phyloP scores from a whole-genome alignment of 1,284 basidiomycete genomes.

The Trichosporon faecale region DNA sequence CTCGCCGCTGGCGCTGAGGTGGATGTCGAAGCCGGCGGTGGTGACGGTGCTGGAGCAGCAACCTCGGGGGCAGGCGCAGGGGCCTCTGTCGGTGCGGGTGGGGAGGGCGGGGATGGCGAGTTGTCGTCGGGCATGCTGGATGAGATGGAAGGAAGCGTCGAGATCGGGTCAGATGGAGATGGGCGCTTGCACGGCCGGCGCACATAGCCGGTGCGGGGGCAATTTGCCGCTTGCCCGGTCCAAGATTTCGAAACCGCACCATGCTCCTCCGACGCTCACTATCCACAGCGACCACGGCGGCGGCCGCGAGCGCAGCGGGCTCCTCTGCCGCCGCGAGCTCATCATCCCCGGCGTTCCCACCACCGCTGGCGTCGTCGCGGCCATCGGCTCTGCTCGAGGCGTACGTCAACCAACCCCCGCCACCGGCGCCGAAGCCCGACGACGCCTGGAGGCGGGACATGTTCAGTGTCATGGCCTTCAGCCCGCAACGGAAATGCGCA shows the following conservation, averaged over 20 bases:
- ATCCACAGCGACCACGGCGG: not conserved
- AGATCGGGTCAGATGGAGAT: not conserved
- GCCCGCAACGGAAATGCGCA: not conserved
- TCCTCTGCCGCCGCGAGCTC: not conserved
- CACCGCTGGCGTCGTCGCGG: not conserved
- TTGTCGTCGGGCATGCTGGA: slow-evolving; percentile 40
- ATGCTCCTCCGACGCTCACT: not conserved
- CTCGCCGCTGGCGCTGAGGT: not conserved
- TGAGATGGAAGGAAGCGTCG: slow-evolving; percentile 3
- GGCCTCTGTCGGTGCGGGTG: slow-evolving; percentile 27
- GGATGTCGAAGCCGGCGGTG: not conserved
- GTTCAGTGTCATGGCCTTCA: not conserved
- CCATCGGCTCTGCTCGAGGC: not conserved
- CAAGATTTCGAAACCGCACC: not conserved
- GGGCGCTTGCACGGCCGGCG: not conserved
- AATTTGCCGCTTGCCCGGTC: not conserved
- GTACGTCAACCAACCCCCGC: not conserved
- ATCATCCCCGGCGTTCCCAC: not conserved
- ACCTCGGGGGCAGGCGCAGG: slow-evolving; percentile 16
- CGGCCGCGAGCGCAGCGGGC: not conserved
- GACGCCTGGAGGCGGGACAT: not conserved
- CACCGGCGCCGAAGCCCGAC: not conserved
- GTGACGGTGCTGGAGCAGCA: slow-evolving; percentile 13
- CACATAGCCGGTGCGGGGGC: slow-evolving; percentile 2
- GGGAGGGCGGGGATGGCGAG: slow-evolving; percentile 37